Percentiles rank a stretch among this genome's conserved stretches.
phyloP scores from a whole-genome alignment of 1,284 basidiomycete genomes.

The Ustilago crameri region DNA sequence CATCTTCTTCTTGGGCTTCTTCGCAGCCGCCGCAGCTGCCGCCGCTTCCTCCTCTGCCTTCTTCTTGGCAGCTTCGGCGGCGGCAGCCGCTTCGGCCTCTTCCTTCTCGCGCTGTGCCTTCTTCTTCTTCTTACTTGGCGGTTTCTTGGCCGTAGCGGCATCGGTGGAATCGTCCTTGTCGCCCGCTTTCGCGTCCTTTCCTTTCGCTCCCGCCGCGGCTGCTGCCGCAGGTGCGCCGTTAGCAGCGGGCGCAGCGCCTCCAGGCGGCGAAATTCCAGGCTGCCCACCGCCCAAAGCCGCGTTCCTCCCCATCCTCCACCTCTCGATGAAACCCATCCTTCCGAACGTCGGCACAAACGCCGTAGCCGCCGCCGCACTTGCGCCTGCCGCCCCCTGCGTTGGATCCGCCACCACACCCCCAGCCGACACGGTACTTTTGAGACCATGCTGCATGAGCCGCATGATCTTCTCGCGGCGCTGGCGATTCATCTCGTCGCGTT shows the following conservation, averaged over 20 bases:
- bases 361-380: conserved; percentile 16
- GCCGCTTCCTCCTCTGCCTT: conserved; percentile 44
- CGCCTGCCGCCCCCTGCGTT: background rate
- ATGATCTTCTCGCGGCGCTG: conserved; percentile 61
- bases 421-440: conserved; percentile 10
- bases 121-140: conserved; percentile 53
- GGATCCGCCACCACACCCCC: conserved; percentile 4
- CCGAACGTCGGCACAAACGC: conserved; percentile 56
- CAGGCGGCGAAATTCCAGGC: conserved; percentile 5
- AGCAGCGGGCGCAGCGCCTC: conserved; percentile 1
- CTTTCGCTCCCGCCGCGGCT: conserved; percentile 19
- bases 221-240: conserved; percentile 9
- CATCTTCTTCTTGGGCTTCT: conserved; percentile 54
- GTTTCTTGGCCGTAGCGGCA: conserved; percentile 37
- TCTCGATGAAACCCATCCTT: conserved; percentile 58
- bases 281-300: conserved; percentile 31
- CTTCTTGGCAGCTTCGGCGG: conserved; percentile 48
- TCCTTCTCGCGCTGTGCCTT: conserved; percentile 52
- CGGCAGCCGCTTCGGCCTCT: conserved; percentile 44
- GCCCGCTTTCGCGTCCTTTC: conserved; percentile 42
- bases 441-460: conserved; percentile 62
- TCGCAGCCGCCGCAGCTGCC: conserved; percentile 31
- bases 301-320: conserved; percentile 57
- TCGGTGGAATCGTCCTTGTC: conserved; percentile 37
- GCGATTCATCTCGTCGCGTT: conserved; percentile 50